These are phyloP conservation scores for Lithohypha guttulata DNA, from an alignment of 2,329 filamentous ascomycete genomes.

Conservation along the genomic window DNA sequence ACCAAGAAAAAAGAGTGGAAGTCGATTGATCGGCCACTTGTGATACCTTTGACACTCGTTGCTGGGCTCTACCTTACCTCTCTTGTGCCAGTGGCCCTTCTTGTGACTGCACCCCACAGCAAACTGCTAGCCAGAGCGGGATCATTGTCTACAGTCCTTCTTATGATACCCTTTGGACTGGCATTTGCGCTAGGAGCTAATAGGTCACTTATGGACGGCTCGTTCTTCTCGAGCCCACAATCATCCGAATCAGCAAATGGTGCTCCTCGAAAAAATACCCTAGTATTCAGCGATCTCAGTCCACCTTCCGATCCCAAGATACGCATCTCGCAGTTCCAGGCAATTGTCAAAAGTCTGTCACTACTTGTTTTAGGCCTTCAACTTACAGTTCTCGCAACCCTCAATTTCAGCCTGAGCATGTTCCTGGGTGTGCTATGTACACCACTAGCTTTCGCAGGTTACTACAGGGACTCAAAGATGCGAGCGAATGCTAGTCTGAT, in stretches of 20 bases:
- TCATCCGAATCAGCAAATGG: background rate
- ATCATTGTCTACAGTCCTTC: slow-evolving; percentile 10
- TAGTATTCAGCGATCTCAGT: background rate
- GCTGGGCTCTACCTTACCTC: slow-evolving; percentile 64
- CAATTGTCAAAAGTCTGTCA: slow-evolving; percentile 79
- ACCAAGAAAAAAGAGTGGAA: slow-evolving; percentile 15
- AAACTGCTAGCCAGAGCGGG: slow-evolving; percentile 39
- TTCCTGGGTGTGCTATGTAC: slow-evolving; percentile 67
- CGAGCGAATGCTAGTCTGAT: slow-evolving; percentile 11
- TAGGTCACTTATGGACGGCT: background rate
- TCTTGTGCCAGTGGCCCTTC: slow-evolving; percentile 70
- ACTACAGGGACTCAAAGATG: slow-evolving; percentile 15
- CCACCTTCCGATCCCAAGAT: slow-evolving; percentile 10
- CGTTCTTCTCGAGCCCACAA: background rate
- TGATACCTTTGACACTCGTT: slow-evolving; percentile 57
- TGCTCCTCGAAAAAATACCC: background rate
- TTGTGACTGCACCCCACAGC: slow-evolving; percentile 53
- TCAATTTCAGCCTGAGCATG: slow-evolving; percentile 89
- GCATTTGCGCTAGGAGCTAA: slow-evolving; percentile 32
- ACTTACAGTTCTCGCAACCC: slow-evolving; percentile 79
- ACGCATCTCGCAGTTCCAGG: slow-evolving; percentile 33
- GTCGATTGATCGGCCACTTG: slow-evolving; percentile 31
- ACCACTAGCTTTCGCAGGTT: slow-evolving; percentile 61
- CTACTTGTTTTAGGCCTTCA: slow-evolving; percentile 87
- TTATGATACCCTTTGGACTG: slow-evolving; percentile 38